A percentile compares a stretch with the other conserved stretches of the same genome.
Evolutionary conservation across 2,329 filamentous ascomycete genomes (phyloP).

Genomic region (Dactylellina drechsleri): DNA sequence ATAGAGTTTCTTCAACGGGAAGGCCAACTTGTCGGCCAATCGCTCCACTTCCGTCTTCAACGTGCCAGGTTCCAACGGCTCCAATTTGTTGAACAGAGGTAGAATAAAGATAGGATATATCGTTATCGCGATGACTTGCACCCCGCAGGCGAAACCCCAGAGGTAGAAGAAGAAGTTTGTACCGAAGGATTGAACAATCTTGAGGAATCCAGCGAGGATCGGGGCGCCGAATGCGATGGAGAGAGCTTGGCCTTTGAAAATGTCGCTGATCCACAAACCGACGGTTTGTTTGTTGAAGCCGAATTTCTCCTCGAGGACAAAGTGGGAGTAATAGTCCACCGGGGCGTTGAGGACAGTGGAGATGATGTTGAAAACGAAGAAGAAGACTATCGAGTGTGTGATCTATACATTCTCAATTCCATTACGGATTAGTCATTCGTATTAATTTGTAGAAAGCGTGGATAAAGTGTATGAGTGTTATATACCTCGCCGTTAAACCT

Average conservation of each 20-base stretch:
- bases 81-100: conserved; percentile 97
- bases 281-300: conserved; percentile 99
- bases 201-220: conserved; percentile 88
- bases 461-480: background rate
- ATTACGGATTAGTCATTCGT: background rate
- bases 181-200: conserved; percentile 93
- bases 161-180: conserved; percentile 97
- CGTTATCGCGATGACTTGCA: conserved; percentile 94
- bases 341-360: conserved; percentile 83
- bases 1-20: conserved; percentile 90
- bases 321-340: conserved; percentile 88
- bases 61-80: conserved; percentile 84
- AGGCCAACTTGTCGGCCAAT: conserved; percentile 83
- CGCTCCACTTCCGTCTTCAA: conserved; percentile 89
- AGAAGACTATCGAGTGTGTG: conserved; percentile 89
- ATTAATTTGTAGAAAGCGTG: background rate
- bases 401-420: conserved; percentile 65
- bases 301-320: conserved; percentile 94
- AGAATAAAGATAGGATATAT: conserved; percentile 95
- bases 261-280: conserved; percentile 85
- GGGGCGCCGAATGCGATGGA: conserved; percentile 82
- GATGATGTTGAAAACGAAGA: conserved; percentile 84
- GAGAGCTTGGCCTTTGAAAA: conserved; percentile 89
- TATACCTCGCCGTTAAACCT: conserved; percentile 79
- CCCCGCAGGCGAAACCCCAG: conserved; percentile 87